A percentile compares a stretch with the other conserved stretches of the same genome.
Evolutionary conservation across 2,329 filamentous ascomycete species (phyloP).

Genomic region (Exophiala sideris): DNA sequence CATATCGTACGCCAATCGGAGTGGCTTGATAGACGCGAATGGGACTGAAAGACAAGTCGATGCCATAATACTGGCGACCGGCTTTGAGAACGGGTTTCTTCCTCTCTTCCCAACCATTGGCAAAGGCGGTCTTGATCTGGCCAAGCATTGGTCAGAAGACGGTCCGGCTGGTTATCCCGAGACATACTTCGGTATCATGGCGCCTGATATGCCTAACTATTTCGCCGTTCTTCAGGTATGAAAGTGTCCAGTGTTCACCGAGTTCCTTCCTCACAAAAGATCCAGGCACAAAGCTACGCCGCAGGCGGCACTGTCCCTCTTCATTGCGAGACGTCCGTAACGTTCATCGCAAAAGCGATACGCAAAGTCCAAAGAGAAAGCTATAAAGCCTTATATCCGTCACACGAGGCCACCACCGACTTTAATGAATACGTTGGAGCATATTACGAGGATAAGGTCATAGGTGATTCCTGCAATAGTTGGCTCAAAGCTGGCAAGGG

Average conservation of each 20-base stretch:
- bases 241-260: too few relatives aligned
- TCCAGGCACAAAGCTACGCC: slow-evolving; percentile 31
- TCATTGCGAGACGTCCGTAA: slow-evolving; percentile 5
- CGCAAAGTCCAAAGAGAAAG: slow-evolving; percentile 10
- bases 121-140: slow-evolving; percentile 29
- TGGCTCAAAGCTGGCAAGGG: slow-evolving; percentile 8
- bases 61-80: slow-evolving; percentile 35
- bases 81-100: slow-evolving; percentile 32
- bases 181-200: slow-evolving; percentile 34
- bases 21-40: slow-evolving; percentile 37
- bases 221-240: slow-evolving; percentile 23
- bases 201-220: slow-evolving; percentile 32
- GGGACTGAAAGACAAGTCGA: slow-evolving; percentile 23
- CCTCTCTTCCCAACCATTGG: slow-evolving; percentile 34
- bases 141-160: slow-evolving; percentile 32
- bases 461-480: slow-evolving; percentile 4
- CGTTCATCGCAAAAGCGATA: slow-evolving; percentile 11
- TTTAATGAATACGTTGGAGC: slow-evolving; percentile 5
- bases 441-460: slow-evolving; percentile 9
- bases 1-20: slow-evolving; percentile 55
- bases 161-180: slow-evolving; percentile 25
- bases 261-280: slow-evolving; percentile 1
- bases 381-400: slow-evolving; percentile 3
- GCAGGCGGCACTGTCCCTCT: slow-evolving; percentile 23
- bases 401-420: slow-evolving; percentile 1